A percentile compares a stretch with the other conserved stretches of the same genome.
phyloP scores from a whole-genome alignment of 345 rosid species.

The Brassica nigra region DNA sequence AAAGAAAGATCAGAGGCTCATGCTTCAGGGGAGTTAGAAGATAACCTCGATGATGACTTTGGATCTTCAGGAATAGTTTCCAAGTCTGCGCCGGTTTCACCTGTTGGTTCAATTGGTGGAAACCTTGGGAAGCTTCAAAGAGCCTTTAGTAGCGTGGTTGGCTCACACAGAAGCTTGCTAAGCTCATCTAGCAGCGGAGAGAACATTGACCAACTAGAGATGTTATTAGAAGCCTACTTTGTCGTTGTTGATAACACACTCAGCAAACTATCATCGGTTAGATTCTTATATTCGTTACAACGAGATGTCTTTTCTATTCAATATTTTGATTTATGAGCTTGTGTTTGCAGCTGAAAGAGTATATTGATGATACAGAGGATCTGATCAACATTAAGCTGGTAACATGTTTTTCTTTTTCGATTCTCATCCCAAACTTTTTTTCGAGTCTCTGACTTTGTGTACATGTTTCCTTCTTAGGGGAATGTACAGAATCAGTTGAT shows the following conservation, averaged over 20 bases:
- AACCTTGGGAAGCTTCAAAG: constrained; percentile 65
- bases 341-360: constrained; percentile 81
- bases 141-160: constrained; percentile 72
- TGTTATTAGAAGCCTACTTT: not conserved
- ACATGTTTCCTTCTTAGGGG: constrained; percentile 52
- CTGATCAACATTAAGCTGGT: constrained; percentile 94
- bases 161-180: constrained; percentile 65
- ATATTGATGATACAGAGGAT: constrained; percentile 97
- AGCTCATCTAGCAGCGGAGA: constrained; percentile 64
- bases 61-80: constrained; percentile 47
- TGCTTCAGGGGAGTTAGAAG: constrained; percentile 48
- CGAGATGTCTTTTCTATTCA: not conserved
- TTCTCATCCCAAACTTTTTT: not conserved
- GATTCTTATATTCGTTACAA: constrained; percentile 16
- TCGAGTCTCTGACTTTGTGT: constrained; percentile 2
- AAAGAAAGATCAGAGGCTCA: constrained; percentile 70
- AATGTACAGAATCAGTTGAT: constrained; percentile 93
- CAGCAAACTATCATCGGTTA: constrained; percentile 84
- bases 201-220: constrained; percentile 79
- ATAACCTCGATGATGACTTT: constrained; percentile 44
- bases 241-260: constrained; percentile 56
- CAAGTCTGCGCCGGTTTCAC: constrained; percentile 87
- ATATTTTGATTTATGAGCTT: constrained; percentile 14
- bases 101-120: constrained; percentile 59
- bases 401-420: constrained; percentile 10